Conservation (phyloP, 768 basidiomycete species). For the Galerina sulciceps region DNA sequence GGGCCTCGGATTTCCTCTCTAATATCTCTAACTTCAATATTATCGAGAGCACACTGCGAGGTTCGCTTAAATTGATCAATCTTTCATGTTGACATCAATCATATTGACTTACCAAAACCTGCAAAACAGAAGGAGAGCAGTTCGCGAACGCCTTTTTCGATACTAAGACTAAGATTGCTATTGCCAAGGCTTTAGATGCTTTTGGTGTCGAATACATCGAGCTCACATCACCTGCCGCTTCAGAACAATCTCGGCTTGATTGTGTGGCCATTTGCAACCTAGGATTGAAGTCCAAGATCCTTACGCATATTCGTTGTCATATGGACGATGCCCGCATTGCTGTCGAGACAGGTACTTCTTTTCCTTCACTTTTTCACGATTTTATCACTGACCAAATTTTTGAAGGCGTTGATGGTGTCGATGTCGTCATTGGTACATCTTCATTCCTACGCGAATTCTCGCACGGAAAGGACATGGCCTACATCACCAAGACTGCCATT, state of each 20-base stretch:
- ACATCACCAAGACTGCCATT: constrained; percentile 98
- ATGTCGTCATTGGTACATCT: constrained; percentile 98
- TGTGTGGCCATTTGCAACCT: constrained; percentile 99
- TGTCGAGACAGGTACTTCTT: constrained; percentile 86
- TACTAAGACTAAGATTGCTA: constrained; percentile 99
- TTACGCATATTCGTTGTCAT: constrained; percentile 99
- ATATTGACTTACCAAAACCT: constrained; percentile 15
- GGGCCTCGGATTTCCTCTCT: constrained; percentile 91
- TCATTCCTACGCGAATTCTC: constrained; percentile 99
- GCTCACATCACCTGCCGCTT: constrained; percentile 96
- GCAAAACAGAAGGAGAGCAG: constrained; percentile 87
- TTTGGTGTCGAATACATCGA: constrained; percentile 99
- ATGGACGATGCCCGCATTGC: constrained; percentile 99
- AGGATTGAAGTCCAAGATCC: constrained; percentile 93
- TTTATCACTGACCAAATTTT: constrained; percentile 1
- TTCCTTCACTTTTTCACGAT: not conserved
- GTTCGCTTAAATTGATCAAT: constrained; percentile 45
- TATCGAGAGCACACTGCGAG: constrained; percentile 95
- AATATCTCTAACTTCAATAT: constrained; percentile 95
- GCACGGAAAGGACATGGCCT: constrained; percentile 99
- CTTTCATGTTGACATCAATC: constrained; percentile 1
- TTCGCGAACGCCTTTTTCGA: constrained; percentile 99
- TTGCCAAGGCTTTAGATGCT: constrained; percentile 96
- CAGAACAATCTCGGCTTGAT: constrained; percentile 90
- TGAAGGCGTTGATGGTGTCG: constrained; percentile 95